Conservation (phyloP, 2,329 filamentous ascomycete species). For the Ascocoryne sarcoides region DNA sequence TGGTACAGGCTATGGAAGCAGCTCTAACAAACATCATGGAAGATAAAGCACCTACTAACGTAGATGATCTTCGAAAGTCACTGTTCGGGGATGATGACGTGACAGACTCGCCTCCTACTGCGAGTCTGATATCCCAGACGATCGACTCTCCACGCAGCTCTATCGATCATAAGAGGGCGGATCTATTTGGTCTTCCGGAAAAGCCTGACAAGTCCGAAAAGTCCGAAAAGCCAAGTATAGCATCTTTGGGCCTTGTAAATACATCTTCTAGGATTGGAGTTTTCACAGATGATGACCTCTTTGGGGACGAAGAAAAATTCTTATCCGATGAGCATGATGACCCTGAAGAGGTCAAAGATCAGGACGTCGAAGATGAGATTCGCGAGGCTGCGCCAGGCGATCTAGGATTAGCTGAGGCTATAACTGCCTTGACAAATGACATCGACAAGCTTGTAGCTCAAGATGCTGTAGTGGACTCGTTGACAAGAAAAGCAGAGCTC, state of each 20-base stretch:
- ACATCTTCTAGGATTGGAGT: constrained; percentile 82
- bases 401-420: constrained; percentile 85
- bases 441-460: constrained; percentile 85
- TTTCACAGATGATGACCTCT: constrained; percentile 88
- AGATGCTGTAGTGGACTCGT: constrained; percentile 81
- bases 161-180: constrained; percentile 43
- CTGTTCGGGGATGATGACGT: constrained; percentile 50
- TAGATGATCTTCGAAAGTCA: constrained; percentile 56
- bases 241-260: constrained; percentile 84
- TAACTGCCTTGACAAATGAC: constrained; percentile 76
- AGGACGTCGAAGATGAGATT: constrained; percentile 69
- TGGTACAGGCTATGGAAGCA: constrained; percentile 88
- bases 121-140: constrained; percentile 44
- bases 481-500: constrained; percentile 88
- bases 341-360: constrained; percentile 44
- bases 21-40: constrained; percentile 90
- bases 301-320: constrained; percentile 79
- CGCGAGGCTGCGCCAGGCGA: constrained; percentile 93
- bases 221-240: constrained; percentile 70
- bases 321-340: constrained; percentile 81
- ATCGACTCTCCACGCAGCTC: constrained; percentile 54
- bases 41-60: constrained; percentile 54
- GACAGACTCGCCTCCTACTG: constrained; percentile 31
- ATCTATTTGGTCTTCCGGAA: constrained; percentile 32
- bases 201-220: constrained; percentile 48